Base-by-base conservation (phyloP, 2,329 filamentous ascomycete genomes). In the Beauveria medogensis region DNA sequence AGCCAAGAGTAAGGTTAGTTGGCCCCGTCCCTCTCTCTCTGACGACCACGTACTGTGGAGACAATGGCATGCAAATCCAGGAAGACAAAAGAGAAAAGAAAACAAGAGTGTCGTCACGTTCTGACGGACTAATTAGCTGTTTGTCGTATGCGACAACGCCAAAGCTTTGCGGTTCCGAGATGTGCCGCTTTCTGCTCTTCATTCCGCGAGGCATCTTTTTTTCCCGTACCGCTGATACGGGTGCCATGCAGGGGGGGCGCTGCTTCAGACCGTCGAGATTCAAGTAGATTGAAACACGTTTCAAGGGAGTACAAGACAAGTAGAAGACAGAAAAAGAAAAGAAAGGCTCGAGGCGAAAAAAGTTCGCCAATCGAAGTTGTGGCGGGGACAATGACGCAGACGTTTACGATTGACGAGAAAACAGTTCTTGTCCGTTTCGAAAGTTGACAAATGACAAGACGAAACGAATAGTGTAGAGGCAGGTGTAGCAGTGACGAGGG, bases 241-340 rank as follows among this genome's bases (percentile, higher is more conserved):
- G 34, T 37, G 34, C 34, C 5, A 37, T 37, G 34, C 34, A 37
- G 34, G 30, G 30, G 34, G 12, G 12, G 34, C 12, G 34, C 12
- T 37, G 34, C 34, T 37, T 37, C 34, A 43, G 18, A 43, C 18
- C 16, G 41, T 43, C 41, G n/a, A 43, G 41, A 37, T 26, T 41
- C 16, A 55, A 44, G 41, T 54, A 54, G 12, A n/a, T 26, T 44
- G 47, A 59, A 59, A 52, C 56, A 34, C 37, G n/a, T 59, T 52
- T 44, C 47, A 59, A 58, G 48, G 56, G 48, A 59, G 34, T 9
- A 41, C n/a, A 40, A 34, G 28, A 48, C 12, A 18, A 24, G 16
- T 26, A 12, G 12, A 16, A 34, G 12, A n/a, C 26, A 24, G n/a
- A 41, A 26, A 50, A 40, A 40, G 40, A 41, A 41, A 7, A 3